A percentile compares a stretch with the other conserved stretches of the same genome.
Conservation (phyloP, 2,329 filamentous ascomycete genomes). For the Clonostachys solani region DNA sequence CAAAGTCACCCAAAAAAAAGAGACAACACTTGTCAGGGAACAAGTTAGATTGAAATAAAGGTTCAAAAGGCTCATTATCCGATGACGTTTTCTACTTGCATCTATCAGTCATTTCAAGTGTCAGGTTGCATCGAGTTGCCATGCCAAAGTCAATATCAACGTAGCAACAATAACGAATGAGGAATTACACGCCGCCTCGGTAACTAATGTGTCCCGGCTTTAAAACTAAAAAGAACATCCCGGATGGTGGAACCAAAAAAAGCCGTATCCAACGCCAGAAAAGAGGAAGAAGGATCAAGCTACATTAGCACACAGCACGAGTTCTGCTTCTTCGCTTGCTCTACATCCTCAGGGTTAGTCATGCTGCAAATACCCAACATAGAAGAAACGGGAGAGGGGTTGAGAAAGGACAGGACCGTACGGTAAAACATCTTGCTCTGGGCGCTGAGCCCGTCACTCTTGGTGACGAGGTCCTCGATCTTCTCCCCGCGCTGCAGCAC, state of each 20-base stretch:
- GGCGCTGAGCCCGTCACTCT: slow-evolving; percentile 84
- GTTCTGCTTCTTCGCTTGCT: slow-evolving; percentile 76
- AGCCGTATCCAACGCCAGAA: too few species aligned
- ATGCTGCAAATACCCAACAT: background rate
- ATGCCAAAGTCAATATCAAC: too few species aligned
- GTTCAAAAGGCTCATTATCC: too few species aligned
- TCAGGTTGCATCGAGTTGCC: too few species aligned
- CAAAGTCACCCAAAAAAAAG: too few species aligned
- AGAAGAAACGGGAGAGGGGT: background rate
- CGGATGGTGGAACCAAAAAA: slow-evolving; percentile 15
- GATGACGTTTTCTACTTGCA: too few species aligned
- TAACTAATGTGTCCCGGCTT: slow-evolving; percentile 6
- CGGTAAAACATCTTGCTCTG: slow-evolving; percentile 99
- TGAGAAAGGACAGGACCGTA: slow-evolving; percentile 28
- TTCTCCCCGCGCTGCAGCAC: slow-evolving; percentile 89
- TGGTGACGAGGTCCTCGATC: slow-evolving; percentile 88
- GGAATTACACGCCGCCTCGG: background rate
- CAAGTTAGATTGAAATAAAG: too few species aligned
- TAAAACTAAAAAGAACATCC: slow-evolving; percentile 18
- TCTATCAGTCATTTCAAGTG: too few species aligned
- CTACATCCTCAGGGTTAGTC: slow-evolving; percentile 16
- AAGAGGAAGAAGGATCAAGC: slow-evolving; percentile 2
- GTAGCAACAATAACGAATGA: background rate
- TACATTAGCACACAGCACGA: slow-evolving; percentile 72
- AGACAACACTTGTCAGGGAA: too few species aligned